Base-by-base conservation (phyloP, 2,329 filamentous ascomycete species). In the Talaromyces albobiverticillius region DNA sequence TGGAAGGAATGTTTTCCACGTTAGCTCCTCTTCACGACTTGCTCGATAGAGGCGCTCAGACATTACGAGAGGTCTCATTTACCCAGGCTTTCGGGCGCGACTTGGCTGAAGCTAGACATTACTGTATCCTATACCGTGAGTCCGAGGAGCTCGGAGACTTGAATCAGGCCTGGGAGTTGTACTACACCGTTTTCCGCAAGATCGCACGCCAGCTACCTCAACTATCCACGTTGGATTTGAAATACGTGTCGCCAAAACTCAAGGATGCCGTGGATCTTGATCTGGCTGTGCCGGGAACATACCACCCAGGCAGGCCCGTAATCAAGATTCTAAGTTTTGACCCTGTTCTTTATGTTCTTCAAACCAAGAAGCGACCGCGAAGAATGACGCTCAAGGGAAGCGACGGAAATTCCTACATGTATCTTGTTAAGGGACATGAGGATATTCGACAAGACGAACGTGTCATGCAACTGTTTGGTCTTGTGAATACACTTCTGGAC, bases 381-480 rank as follows among this genome's bases (percentile, higher is more conserved):
- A 95, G 95, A 72, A 82, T 97, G 63, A 90, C 87, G 56, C 83
- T 94, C 64, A 86, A 86, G 66, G 95, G 93, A 58, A 96, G 90
- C 65, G 93, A 99, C 68, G 94, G 94, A 55, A 84, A 82, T 58
- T 83, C 85, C 3, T 96, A 96, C 70, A 87, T 90, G 47, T 97
- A 96, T 76, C 75, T 90, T 55, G 83, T 99, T 64, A 99, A 99
- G 78, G 94, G 94, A n/a, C 95, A 99, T 66, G 94, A 99, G 75
- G 94, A 99, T 77, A 96, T 99, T 61, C 88, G 94, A 56, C 94
- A 99, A 73, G 94, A 99, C 67, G 94, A 99, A 74, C 87, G 95
- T 74, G 94, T 99, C 62, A 99, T 99, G 95, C 94, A 99, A 73
- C 82, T 99, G 32, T 99, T 99, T 67, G 94, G 94, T 38, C 83